These are phyloP conservation scores for Pseudomonodictys pantanalensis DNA, from an alignment of 495 filamentous ascomycete genomes.

Conservation along the genomic window DNA sequence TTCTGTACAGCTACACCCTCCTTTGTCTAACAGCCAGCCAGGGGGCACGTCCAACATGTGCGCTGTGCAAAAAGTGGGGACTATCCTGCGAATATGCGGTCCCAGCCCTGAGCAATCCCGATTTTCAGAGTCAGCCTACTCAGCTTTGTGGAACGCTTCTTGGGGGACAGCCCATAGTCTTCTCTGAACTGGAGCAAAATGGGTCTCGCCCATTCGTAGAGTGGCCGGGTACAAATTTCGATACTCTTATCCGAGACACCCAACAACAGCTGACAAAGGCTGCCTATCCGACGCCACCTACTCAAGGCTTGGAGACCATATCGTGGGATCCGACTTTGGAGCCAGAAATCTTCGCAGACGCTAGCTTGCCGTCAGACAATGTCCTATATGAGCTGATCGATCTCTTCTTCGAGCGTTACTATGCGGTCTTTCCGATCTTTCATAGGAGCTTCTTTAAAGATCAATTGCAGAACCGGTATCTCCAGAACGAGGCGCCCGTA, in stretches of 20 bases:
- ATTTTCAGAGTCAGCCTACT: background rate
- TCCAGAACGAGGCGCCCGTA: constrained; percentile 14
- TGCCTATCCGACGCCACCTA: constrained; percentile 4
- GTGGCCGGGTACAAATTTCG: background rate
- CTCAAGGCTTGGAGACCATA: background rate
- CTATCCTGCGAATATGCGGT: constrained; percentile 16
- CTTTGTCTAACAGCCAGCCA: background rate
- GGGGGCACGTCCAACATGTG: constrained; percentile 20
- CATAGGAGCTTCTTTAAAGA: constrained; percentile 13
- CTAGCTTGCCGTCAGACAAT: constrained; percentile 7
- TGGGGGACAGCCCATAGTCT: background rate
- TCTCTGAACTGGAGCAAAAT: background rate
- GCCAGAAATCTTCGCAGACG: background rate
- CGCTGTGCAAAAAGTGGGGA: constrained; percentile 22
- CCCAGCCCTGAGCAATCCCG: background rate
- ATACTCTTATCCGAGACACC: background rate
- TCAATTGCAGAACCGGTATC: constrained; percentile 1
- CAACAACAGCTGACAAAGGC: background rate
- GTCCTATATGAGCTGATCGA: constrained; percentile 18
- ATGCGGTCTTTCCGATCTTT: constrained; percentile 19
- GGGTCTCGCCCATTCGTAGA: background rate
- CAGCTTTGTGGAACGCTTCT: background rate
- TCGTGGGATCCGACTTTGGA: background rate
- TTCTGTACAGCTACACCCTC: background rate
- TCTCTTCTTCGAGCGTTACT: constrained; percentile 16